These are phyloP conservation scores for Bolboschoenoplectus hybrid DNA, from an alignment of 202 grass and related monocot genomes.

Conservation along the genomic window DNA sequence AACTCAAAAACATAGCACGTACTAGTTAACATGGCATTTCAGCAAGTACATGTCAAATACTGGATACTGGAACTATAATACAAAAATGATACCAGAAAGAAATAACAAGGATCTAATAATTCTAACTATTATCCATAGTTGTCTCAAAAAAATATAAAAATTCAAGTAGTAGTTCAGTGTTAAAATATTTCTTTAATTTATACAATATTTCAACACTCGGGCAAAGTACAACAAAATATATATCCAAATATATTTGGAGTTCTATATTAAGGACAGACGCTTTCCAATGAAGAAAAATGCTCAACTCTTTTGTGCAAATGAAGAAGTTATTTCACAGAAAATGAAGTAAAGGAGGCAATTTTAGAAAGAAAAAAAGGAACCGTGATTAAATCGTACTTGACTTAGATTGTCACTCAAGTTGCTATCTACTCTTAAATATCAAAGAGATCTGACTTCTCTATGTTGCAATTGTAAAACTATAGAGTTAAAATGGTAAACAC, in stretches of 20 bases:
- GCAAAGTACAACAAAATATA: background rate
- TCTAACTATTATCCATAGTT: background rate
- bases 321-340: background rate
- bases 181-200: background rate
- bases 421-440: background rate
- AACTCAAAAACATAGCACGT: background rate
- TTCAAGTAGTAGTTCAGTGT: background rate
- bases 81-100: background rate
- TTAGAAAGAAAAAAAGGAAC: slow-evolving; percentile 17
- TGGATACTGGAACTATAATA: background rate
- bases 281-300: slow-evolving; percentile 21
- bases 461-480: background rate
- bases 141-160: background rate
- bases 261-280: background rate
- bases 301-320: background rate
- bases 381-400: background rate
- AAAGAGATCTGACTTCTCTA: background rate
- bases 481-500: slow-evolving; percentile 15
- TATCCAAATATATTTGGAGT: background rate
- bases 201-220: background rate
- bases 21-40: slow-evolving; percentile 6
- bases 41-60: background rate
- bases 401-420: background rate
- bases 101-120: slow-evolving; percentile 3
- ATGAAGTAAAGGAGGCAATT: background rate